Percentiles rank a stretch among this genome's conserved stretches.
phyloP scores from a whole-genome alignment of 768 basidiomycete genomes.

The Mrakia gelida region DNA sequence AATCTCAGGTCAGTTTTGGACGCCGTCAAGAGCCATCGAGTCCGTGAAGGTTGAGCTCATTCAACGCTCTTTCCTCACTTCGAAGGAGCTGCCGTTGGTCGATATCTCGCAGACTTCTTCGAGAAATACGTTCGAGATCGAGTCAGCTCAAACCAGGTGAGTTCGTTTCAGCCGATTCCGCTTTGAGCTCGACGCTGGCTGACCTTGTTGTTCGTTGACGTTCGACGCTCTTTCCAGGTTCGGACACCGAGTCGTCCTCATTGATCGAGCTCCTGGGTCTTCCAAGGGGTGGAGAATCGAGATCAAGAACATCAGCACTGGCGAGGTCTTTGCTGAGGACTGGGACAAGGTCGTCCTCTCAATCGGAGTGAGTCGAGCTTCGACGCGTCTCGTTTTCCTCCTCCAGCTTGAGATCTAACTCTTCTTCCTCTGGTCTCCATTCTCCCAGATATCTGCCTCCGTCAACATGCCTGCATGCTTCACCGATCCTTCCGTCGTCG shows the following conservation, averaged over 20 bases:
- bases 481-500: neutral
- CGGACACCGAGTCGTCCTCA: neutral
- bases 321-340: neutral
- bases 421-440: neutral
- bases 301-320: neutral
- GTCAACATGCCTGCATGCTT: neutral
- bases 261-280: neutral
- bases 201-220: neutral
- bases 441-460: neutral
- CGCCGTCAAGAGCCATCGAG: neutral
- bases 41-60: too few species aligned
- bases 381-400: neutral
- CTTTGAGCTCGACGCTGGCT: neutral
- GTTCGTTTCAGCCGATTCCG: neutral
- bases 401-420: neutral
- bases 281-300: neutral
- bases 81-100: neutral
- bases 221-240: neutral
- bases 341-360: conserved; percentile 2
- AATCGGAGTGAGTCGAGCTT: neutral
- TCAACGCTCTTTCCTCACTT: neutral
- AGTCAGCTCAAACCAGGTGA: neutral
- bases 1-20: neutral
- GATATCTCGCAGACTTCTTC: neutral
- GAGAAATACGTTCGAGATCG: neutral